Evolutionary conservation across 2,329 filamentous ascomycete genomes (phyloP), one percentile per base, ranked within the genome.

Genomic region (Venturiaceae sp.): DNA sequence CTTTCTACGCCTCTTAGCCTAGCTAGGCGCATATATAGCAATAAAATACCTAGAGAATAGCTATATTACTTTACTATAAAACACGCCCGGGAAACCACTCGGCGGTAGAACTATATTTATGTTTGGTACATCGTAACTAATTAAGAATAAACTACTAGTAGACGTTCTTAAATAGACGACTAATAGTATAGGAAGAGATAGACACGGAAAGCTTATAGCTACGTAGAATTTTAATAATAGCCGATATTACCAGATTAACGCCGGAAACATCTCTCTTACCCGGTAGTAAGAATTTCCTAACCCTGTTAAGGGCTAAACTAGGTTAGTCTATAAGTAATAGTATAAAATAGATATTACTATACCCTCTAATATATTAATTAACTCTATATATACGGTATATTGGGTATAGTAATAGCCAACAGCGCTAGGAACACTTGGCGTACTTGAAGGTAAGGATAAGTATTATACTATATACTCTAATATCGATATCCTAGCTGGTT

Each of bases 351-450:
- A 94, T 67, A 76, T 96, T 52, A 78, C 84, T 66, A 76, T 99
- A 14, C 94, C 94, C 0, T 67, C 76, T 5, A 80, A 87, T 64
- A 75, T 83, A 53, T 71, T 80, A n/a, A 71, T 77, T 9, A 83
- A 84, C 50, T 81, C 84, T 32, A 79, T 80, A 30, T 90, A 92
- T 70, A 92, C 90, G 3, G 74, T 95, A 55, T 95, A 96, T 77
- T 97, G 92, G 92, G 86, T 96, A 47, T 97, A 92, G 94, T 87
- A 95, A 71, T 99, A 90, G 90, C 86, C 87, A 2, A 85, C 83
- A 19, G 65, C 66, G 6, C 60, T 68, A 8, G 67, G 69, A 66
- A 36, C 71, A 69, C 63, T 73, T 71, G 60, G 71, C 19, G 65
- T 71, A 23, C 71, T 71, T 0, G 64, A 80, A 11, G 73, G 72